Conservation (phyloP, 208 protist species). For the Trichomonas tenax region DNA sequence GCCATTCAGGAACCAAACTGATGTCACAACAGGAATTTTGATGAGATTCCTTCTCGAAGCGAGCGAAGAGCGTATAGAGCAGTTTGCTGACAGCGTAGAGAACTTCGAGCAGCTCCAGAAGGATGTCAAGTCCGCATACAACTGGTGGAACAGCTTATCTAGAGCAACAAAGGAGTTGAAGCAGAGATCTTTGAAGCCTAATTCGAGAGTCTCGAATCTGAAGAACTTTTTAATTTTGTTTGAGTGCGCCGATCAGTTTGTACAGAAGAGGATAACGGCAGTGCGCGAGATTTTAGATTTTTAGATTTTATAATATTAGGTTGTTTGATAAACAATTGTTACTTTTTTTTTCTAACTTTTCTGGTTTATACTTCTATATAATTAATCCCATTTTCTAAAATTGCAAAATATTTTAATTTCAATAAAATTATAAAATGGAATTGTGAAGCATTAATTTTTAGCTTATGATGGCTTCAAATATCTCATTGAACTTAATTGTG, state of each 20-base stretch:
- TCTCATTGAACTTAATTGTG: too few relatives aligned
- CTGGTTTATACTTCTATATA: too few relatives aligned
- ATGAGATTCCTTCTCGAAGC: slow-evolving; percentile 11
- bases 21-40: not conserved
- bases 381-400: too few relatives aligned
- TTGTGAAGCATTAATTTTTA: too few relatives aligned
- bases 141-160: not conserved
- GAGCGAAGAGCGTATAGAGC: not conserved
- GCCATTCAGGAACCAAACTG: not conserved
- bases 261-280: not conserved
- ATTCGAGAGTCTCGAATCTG: not conserved
- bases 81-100: not conserved
- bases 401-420: too few relatives aligned
- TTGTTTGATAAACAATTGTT: not conserved
- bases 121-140: not conserved
- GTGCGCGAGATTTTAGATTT: not conserved
- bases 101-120: not conserved
- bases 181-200: not conserved
- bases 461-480: too few relatives aligned
- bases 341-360: too few relatives aligned
- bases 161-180: not conserved
- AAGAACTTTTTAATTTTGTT: slow-evolving; percentile 15
- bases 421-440: too few relatives aligned
- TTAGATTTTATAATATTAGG: not conserved
- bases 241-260: slow-evolving; percentile 10